Base-by-base conservation (phyloP, 441 rosid species). In the Dalechampia spathulata region DNA sequence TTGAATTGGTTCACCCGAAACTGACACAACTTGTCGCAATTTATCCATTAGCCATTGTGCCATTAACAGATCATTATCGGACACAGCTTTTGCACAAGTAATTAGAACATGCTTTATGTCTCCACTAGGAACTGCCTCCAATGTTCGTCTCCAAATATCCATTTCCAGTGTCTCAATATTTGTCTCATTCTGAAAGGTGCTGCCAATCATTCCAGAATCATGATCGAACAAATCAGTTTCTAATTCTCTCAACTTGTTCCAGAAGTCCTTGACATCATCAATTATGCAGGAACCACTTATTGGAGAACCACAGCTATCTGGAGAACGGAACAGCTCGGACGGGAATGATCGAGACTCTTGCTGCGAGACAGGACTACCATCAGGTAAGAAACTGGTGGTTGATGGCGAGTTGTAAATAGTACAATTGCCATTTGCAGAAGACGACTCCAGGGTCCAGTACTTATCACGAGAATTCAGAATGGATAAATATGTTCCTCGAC, bases 211-310 rank as follows among this genome's bases (percentile, higher is more conserved):
- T 60, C 83, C 93, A 1, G 81, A 72, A 67, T 90, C 97, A 3
- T 93, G 86, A 37, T 90, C 97, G 60, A 90, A 66, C 94, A 90
- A 85, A 46, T 62, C 91, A 12, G 75, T 80, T 66, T 90, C 96
- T 20, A 90, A 55, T 57, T 90, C 96, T 59, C 72, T 82, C 68
- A 90, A 68, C 86, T 87, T 90, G 70, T 75, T 76, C 76, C 47
- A 72, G 10, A 82, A 70, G 51, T 86, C 83, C 55, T 67, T 78
- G 21, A 66, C 80, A 49, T 85, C 91, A 32, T 87, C 84, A 1
- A 94, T 87, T 52, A 82, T 69, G 67, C 90, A 90, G 22, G 94
- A 90, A 19, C 86, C 77, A 49, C 85, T 77, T 34, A 67, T 10
- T 36, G 85, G 80, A 54, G 84, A 80, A 64, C 84, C 77, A 47